Evolutionary conservation across 768 basidiomycete genomes (phyloP), one percentile per base, ranked within the genome.

Genomic region (Lentinula detonsa): DNA sequence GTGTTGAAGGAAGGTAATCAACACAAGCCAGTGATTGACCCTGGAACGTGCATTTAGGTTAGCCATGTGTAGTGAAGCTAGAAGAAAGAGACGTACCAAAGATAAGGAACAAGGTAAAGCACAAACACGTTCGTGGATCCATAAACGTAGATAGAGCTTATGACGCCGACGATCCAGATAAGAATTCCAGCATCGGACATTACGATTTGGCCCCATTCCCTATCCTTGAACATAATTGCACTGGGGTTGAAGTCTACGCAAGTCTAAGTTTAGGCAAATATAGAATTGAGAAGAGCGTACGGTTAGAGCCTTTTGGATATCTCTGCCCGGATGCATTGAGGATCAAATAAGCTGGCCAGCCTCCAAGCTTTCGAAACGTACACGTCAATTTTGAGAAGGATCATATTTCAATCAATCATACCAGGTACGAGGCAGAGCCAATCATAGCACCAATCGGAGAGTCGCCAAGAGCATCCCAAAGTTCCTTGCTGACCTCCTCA

Each of bases 1-100:
- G 80, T 99, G 96, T 78, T 99, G 96, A 55, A 98, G 81, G 89
- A 93, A 98, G 18, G 95, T 97, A 78, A 98, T 97, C 67, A 94
- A 69, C 61, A 98, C 93, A 58, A 98, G 82, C 95, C 95, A 97
- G 80, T 94, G 92, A 80, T 93, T 93, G 58, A 89, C 85, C 86
- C 84, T 87, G 62, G 9, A 62, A 62, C 0, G 57, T 46, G 45
- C 10, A 53, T n/a, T n/a, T 49, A 43, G 48, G 23, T 48, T 63
- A 4, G 16, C 35, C 62, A 57, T 8, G 53, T 59, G 11, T 33
- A 59, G 39, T 21, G 10, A 50, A 11, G 9, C 34, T 18, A 42
- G 2, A 6, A 21, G 15, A 21, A 31, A 34, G 15, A 46, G n/a
- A 68, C 73, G 18, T 56, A 81, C 90, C 91, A 93, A 62, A 98